Conservation (phyloP, 1,284 basidiomycete species). For the Fomitopsis pinicola region DNA sequence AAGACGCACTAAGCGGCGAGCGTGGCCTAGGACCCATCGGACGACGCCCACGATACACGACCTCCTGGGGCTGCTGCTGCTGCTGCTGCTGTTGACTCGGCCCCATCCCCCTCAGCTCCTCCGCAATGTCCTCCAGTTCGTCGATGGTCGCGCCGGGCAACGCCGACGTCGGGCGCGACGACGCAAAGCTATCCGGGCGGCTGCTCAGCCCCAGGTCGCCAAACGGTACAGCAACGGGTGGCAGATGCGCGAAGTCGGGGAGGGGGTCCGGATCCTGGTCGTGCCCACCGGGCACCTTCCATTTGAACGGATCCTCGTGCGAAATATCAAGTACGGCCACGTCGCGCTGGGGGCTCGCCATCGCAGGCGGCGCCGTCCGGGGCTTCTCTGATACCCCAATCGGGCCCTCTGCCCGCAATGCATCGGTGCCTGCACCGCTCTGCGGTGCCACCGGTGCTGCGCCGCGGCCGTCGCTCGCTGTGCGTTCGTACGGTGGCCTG, state of each 20-base stretch:
- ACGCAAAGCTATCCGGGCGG: neutral
- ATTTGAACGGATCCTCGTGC: neutral
- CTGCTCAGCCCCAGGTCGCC: neutral
- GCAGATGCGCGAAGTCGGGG: neutral
- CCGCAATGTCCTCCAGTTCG: constrained; percentile 7
- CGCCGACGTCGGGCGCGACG: constrained; percentile 3
- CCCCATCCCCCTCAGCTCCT: neutral
- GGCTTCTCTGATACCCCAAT: neutral
- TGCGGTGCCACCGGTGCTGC: neutral
- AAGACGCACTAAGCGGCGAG: constrained; percentile 1
- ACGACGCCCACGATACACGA: neutral
- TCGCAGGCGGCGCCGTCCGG: neutral
- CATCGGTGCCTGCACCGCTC: neutral
- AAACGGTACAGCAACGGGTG: neutral
- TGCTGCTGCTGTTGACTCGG: neutral
- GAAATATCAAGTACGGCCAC: neutral
- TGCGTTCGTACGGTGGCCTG: neutral
- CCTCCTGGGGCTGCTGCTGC: neutral
- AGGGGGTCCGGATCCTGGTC: neutral
- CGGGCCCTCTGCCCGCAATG: neutral
- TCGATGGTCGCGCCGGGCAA: constrained; percentile 4
- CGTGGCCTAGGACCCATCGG: constrained; percentile 2
- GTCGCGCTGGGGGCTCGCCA: neutral
- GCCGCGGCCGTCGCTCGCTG: neutral
- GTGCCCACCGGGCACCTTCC: neutral